Base-by-base conservation (phyloP, 1,284 basidiomycete genomes). In the Papiliotrema laurentii region DNA sequence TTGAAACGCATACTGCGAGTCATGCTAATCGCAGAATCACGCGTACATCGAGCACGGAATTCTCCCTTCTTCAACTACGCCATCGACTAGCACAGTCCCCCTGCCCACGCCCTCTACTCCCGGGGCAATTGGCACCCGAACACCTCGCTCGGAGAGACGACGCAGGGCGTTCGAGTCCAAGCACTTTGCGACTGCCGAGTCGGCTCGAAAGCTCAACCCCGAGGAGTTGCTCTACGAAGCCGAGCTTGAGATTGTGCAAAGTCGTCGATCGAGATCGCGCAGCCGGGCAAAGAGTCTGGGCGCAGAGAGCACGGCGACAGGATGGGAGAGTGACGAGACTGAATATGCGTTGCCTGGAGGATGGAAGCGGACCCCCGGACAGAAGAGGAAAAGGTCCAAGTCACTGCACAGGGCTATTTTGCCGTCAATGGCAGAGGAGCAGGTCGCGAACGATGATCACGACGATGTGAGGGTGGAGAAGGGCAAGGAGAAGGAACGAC, bases 31-130 rank as follows among this genome's bases (percentile, higher is more conserved):
- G n/a, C 57, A 89, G 87, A 83, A 91, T 60, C 84, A 90, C 70
- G 86, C 87, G 56, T 89, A 90, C 60, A 85, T 87, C 61, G 81
- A 86, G 61, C 82, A 84, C 48, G 77, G 79, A 4, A 47, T 61
- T 13, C 45, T 68, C 37, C 50, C 71, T 40, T 39, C 57, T 55
- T 54, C 52, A 53, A 38, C 46, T 13, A 52, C 49, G 56, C 55
- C 24, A 68, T 71, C 31, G 26, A 27, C 47, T 4, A 43, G 7
- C 30, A 31, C 26, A 7, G 18, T 33, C 5, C 11, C 66, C 68
- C 4, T 60, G 59, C 19, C 74, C 72, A 3, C 59, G 10, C 11
- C 22, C 65, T 28, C 57, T 19, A 14, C 45, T 27, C 37, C 40
- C 5, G 35, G 22, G n/a, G 5, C 24, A 10, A 13, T 10, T 7